Evolutionary conservation across 139 green algal species (phyloP), one percentile per base, ranked within the genome.

Genomic region (Tetradesmus lagerheimii): DNA sequence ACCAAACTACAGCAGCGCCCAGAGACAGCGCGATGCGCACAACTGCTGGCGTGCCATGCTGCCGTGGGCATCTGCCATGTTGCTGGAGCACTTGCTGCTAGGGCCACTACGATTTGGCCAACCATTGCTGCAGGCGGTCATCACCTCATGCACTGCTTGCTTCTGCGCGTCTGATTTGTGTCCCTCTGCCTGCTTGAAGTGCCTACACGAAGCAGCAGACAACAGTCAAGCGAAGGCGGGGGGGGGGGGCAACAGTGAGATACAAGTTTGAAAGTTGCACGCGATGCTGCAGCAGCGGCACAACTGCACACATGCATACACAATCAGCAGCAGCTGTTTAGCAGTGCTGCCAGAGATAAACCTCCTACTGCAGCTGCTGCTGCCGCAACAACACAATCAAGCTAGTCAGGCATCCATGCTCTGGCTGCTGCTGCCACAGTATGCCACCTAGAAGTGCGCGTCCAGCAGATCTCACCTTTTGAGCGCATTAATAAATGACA

Each of bases 401-500:
- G n/a, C n/a, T n/a, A n/a, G n/a, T n/a, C n/a, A n/a, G n/a, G n/a
- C n/a, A n/a, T n/a, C n/a, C n/a, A n/a, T n/a, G n/a, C 45, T 57
- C 11, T 12, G 45, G 45, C 45, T 57, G 64, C 2, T 75, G 16
- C 23, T 31, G 64, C 64, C 64, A 31, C 15, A 75, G 15, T 75
- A 31, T 14, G 15, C 50, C 11, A 20, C 50, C 15, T 20, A 64
- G 66, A 37, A 12, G 38, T 14, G 6, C 9, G 29, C 4, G 18
- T 62, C 47, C 47, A 23, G 18, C 6, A 23, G 9, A 1, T 87
- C 57, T n/a, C 57, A 71, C 57, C 38, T 23, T 29, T 88, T 80
- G 5, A 80, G 27, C 6, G 34, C 35, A 35, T 80, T 88, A 37
- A 88, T 34, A 64, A 88, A 88, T 16, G 83, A 62, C 83, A 88